Evolutionary conservation across 768 basidiomycete genomes (phyloP).

Genomic region (Cystobasidium ongulense): DNA sequence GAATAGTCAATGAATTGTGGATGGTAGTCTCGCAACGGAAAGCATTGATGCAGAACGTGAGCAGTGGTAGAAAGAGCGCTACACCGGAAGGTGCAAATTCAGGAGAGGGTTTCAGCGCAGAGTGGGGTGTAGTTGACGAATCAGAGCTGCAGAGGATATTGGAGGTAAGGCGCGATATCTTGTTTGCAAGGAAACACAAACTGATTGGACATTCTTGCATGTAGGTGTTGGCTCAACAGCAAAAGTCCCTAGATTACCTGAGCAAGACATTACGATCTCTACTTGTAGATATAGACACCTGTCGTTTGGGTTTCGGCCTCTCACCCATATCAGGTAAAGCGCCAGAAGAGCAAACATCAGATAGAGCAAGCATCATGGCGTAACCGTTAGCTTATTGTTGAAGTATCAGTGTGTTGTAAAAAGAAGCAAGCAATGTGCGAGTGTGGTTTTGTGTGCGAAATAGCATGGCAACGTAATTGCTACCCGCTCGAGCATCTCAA

Average conservation of each 20-base stretch:
- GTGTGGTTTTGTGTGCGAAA: no score
- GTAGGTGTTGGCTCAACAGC: constrained; percentile 32
- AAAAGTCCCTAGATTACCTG: constrained; percentile 32
- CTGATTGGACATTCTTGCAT: neutral
- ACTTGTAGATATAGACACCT: constrained; percentile 19
- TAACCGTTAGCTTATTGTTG: neutral
- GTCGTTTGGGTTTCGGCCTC: constrained; percentile 22
- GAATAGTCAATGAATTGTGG: constrained; percentile 31
- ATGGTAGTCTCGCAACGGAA: constrained; percentile 32
- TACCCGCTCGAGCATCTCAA: no score
- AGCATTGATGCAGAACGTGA: constrained; percentile 6
- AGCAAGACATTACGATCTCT: constrained; percentile 1
- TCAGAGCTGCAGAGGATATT: constrained; percentile 31
- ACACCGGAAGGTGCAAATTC: constrained; percentile 1
- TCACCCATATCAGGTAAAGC: neutral
- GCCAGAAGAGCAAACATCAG: neutral
- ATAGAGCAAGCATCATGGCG: constrained; percentile 2
- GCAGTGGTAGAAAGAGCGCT: neutral
- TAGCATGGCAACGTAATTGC: no score
- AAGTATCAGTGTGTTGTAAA: no score
- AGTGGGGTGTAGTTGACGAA: constrained; percentile 29
- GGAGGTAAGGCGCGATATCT: constrained; percentile 28
- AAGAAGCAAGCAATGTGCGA: no score
- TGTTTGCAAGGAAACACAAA: neutral
- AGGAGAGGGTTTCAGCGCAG: neutral